A percentile compares a stretch with the other conserved stretches of the same genome.
Conservation (phyloP, 2,329 filamentous ascomycete genomes). For the Tolypocladium tropicale region DNA sequence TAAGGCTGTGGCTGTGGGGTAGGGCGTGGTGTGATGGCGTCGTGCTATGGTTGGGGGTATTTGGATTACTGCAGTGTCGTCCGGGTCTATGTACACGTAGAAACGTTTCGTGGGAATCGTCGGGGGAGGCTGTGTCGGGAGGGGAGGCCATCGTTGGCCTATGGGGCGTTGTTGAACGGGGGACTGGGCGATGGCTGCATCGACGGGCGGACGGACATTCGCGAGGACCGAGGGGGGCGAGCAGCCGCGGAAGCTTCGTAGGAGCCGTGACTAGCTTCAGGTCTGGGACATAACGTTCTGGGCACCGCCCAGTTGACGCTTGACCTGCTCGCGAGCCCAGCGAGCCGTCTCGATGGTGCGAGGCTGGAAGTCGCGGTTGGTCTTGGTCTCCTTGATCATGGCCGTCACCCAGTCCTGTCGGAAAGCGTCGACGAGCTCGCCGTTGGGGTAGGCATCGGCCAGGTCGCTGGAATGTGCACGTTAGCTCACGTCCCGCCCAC, state of each 20-base stretch:
- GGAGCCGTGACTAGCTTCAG: conserved; percentile 13
- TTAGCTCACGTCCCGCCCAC: not conserved
- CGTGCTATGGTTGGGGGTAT: conserved; percentile 21
- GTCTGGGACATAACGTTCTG: conserved; percentile 41
- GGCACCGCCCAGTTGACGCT: conserved; percentile 63
- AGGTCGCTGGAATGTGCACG: conserved; percentile 58
- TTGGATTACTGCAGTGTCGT: conserved; percentile 27
- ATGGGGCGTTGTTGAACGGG: not conserved
- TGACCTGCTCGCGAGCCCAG: conserved; percentile 96
- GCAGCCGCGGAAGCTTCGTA: not conserved
- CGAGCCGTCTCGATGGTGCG: conserved; percentile 90
- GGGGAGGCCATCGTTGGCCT: conserved; percentile 4
- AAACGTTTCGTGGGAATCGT: conserved; percentile 26
- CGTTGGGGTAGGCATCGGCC: conserved; percentile 84
- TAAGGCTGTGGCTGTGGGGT: not conserved
- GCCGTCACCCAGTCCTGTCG: conserved; percentile 81
- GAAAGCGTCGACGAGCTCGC: conserved; percentile 76
- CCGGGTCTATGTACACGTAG: conserved; percentile 27
- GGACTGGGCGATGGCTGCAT: not conserved
- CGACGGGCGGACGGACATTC: not conserved
- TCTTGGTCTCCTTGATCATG: conserved; percentile 86
- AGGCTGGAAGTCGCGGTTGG: conserved; percentile 73
- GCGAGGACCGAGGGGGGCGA: not conserved
- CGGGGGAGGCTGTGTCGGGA: conserved; percentile 18
- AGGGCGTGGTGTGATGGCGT: conserved; percentile 14